Base-by-base conservation (phyloP, 805 yeast species). In the Candida xiaguanensis region DNA sequence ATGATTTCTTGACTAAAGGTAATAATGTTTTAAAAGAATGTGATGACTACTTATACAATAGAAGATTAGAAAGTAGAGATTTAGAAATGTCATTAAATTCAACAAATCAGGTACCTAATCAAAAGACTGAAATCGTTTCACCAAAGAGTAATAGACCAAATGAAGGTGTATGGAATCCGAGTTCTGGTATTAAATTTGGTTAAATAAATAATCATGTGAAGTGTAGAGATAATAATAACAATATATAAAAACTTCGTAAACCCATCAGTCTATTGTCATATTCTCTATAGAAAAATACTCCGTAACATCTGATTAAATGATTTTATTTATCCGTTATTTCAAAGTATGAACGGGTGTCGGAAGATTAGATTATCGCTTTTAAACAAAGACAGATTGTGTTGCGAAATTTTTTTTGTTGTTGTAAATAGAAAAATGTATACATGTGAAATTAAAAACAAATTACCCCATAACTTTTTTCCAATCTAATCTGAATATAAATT, bases 1-100 rank as follows among this genome's bases (percentile, higher is more conserved):
- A 69, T 27, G 83, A 80, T 38, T 75, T 86, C 44, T 61, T 72
- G 22, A 57, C 56, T 7, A 74, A 74, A 38, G 70, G 77, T 5
- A 61, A 65, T 20, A 58, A 49, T 2, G 70, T 80, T 15, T 51
- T 73, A 29, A 58, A 59, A 11, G 77, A 74, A 29, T 71, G 82
- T 45, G 78, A 75, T 44, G 61, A 63, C 12, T 82, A 65, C 53
- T 72, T 77, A n/a, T 61, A 69, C 22, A 52, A 60, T 11, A 59
- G 87, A 34, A 63, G 82, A 35, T 50, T 68, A 6, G 78, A 77
- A 45, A 83, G 78, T 2, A 59, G 77, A 16, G 74, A 70, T 17
- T 56, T 80, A 12, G 82, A 78, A 45, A 33, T 36, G 26, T 31
- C 34, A 11, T 23, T 32, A 3, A 34, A 34, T 18, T 20, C 36